Evolutionary conservation across 106 monocot species (phyloP).

Genomic region (Platanthera guangdongensis): DNA sequence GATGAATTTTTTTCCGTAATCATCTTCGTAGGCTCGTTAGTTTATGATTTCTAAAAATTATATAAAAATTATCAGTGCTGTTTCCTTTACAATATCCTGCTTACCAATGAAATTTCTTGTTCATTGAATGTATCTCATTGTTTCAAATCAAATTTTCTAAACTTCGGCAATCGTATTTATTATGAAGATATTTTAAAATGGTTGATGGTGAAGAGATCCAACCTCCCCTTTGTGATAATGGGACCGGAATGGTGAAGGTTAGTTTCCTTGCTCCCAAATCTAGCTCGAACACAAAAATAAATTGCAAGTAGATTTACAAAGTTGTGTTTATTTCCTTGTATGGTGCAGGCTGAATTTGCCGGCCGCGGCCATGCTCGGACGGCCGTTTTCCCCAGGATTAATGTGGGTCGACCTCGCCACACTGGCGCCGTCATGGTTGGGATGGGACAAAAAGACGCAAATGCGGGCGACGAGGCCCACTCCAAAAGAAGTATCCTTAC

Average conservation of each 20-base stretch:
- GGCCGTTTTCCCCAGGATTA: conserved; percentile 29
- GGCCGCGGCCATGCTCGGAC: conserved; percentile 28
- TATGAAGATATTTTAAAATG: conserved; percentile 3
- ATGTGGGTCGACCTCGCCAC: conserved; percentile 28
- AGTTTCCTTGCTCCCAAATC: neutral
- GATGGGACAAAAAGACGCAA: conserved; percentile 31
- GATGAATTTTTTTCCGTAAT: no score
- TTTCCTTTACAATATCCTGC: neutral
- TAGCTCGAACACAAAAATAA: no score
- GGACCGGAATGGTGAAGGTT: conserved; percentile 16
- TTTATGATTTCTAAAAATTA: no score
- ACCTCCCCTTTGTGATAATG: conserved; percentile 14
- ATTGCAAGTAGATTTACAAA: neutral
- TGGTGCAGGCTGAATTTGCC: conserved; percentile 24
- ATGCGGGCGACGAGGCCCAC: conserved; percentile 32
- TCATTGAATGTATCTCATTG: neutral
- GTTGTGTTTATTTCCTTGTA: neutral
- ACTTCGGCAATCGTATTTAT: neutral
- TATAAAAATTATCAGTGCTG: neutral
- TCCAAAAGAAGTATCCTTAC: conserved; percentile 29
- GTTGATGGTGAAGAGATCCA: conserved; percentile 11
- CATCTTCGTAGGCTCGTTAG: no score
- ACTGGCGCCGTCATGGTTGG: conserved; percentile 36
- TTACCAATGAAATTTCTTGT: neutral
- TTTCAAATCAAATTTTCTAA: no score